Evolutionary conservation across 78 protist species (phyloP), one percentile per base, ranked within the genome.

Genomic region (Cavenderia fasciculata): DNA sequence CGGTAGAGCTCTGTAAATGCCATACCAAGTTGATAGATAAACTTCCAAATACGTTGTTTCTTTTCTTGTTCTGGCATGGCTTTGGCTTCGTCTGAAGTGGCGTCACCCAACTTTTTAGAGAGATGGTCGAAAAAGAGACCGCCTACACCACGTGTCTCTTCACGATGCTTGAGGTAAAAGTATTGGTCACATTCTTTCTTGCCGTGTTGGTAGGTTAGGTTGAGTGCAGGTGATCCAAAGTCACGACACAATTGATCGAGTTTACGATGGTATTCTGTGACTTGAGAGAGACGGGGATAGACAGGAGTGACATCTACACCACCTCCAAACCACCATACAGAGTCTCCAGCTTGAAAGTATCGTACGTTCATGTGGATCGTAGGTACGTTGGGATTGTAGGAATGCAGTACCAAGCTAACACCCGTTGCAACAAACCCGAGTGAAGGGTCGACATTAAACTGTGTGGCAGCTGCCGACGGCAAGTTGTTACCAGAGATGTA

Each of bases 261-360:
- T 2, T 25, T 21, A 12, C 27, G 23, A 38, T 94, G 96, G 33
- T 85, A 94, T 18, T 31, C 19, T 1, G 47, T 40, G 7, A 86
- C 94, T 41, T 87, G 92, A 12, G 38, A 59, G 2, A 62, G 47
- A n/a, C 18, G n/a, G 12, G 92, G 94, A 36, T 71, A 73, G 70
- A 79, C 92, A 31, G 96, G 96, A 4, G 96, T 94, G 43, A 94
- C 59, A 54, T 94, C 96, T 7, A 88, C 57, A 47, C 94, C 96
- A 29, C 96, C 96, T 5, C 96, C 96, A 46, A 94, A 94, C 96
- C 96, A 94, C 94, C 94, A 94, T n/a, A n/a, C n/a, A n/a, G 7
- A 31, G 18, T 38, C 70, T 21, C 94, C 96, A 7, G 93, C 89
- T 21, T 87, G 90, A 65, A 94, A 94, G 85, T 82, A 94, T 5